Evolutionary conservation across 768 basidiomycete genomes (phyloP), one percentile per base, ranked within the genome.

Genomic region (Grammothele lineata): DNA sequence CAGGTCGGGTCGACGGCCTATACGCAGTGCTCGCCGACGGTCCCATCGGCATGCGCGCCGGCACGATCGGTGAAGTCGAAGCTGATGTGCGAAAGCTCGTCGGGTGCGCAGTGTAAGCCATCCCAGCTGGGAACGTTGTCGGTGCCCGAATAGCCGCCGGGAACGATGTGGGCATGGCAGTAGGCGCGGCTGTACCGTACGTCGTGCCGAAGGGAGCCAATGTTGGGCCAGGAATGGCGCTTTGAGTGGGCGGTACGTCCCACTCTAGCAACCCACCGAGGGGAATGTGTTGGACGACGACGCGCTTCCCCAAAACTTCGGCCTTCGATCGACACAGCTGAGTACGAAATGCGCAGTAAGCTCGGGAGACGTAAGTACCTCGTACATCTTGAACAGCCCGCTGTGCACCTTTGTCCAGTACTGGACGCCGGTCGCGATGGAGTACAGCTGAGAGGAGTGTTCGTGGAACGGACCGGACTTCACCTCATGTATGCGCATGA

Each of bases 341-440:
- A n/a, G n/a, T n/a, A n/a, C 10, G 19, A 36, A 25, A 34, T 17
- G 33, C 27, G 26, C 36, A 7, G 19, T 9, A n/a, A 24, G 32
- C 32, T 21, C n/a, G n/a, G n/a, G n/a, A 3, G 23, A 19, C 14
- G 17, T 3, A 57, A 75, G 61, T 58, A 81, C 88, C 72, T 91
- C 81, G 63, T 95, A 98, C 95, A 99, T 97, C 70, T 95, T 96
- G 64, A 91, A 80, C 46, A 98, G 62, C 6, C 96, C 93, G 27
- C 77, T 77, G 66, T 92, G 88, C 30, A 92, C 92, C 67, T 97
- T 99, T 37, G 69, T 71, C 92, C 92, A 99, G 53, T 77, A 82
- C n/a, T 83, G 81, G 15, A 95, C 92, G n/a, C 86, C 85, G 1
- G 77, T 76, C 7, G 92, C 91, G 47, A 97, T 91, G 43, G 85